Conservation (phyloP, 2,329 filamentous ascomycete species). For the Colletotrichum higginsianum region DNA sequence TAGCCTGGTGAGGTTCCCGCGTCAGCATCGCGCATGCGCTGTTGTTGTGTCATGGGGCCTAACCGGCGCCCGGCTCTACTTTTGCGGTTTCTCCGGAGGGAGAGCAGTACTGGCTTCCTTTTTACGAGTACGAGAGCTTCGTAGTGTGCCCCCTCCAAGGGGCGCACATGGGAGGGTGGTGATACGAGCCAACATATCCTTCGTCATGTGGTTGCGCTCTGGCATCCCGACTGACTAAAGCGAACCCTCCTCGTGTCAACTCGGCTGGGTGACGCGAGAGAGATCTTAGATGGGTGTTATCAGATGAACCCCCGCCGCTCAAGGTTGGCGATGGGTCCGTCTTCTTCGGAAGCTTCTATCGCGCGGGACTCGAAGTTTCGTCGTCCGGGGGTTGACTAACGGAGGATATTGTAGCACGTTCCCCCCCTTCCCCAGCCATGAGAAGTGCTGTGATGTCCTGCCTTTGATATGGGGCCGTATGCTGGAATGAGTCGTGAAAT, state of each 20-base stretch:
- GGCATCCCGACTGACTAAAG: background rate
- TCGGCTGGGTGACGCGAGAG: no score
- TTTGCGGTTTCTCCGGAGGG: background rate
- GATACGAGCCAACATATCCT: conserved; percentile 11
- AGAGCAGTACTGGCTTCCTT: background rate
- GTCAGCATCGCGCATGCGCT: conserved; percentile 27
- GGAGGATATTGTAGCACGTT: conserved; percentile 17
- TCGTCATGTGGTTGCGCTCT: conserved; percentile 19
- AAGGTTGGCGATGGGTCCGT: background rate
- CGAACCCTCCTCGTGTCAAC: no score
- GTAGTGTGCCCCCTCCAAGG: no score
- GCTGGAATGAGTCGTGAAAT: conserved; percentile 20
- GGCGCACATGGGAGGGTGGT: conserved; percentile 14
- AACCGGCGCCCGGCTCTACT: background rate
- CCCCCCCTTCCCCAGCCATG: background rate
- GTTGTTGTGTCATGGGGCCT: conserved; percentile 5
- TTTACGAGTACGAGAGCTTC: conserved; percentile 8
- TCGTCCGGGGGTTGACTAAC: conserved; percentile 17
- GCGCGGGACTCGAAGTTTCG: background rate
- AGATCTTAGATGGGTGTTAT: background rate
- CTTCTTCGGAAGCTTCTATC: conserved; percentile 3
- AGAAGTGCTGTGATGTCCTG: background rate
- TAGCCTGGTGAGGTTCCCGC: conserved; percentile 4
- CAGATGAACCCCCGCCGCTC: background rate
- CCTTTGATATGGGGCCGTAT: background rate